Conservation (phyloP, 2,329 filamentous ascomycete species). For the Cytospora mali region DNA sequence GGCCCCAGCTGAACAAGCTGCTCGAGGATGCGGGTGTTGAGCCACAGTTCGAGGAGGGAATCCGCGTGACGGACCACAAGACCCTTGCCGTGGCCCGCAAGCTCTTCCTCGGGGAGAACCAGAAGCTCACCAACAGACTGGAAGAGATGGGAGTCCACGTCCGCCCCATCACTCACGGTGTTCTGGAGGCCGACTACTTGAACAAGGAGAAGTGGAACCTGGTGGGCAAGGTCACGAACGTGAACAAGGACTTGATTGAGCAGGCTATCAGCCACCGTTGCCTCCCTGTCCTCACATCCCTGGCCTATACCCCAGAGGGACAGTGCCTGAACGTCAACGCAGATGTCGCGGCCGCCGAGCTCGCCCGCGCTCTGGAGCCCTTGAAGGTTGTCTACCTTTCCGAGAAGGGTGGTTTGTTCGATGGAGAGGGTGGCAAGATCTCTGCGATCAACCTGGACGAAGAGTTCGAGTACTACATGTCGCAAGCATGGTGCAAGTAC, state of each 20-base stretch:
- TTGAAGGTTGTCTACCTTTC: slow-evolving; percentile 98
- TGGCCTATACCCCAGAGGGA: slow-evolving; percentile 90
- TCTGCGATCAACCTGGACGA: slow-evolving; percentile 97
- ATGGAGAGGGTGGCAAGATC: slow-evolving; percentile 92
- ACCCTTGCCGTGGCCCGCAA: slow-evolving; percentile 88
- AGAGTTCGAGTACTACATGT: slow-evolving; percentile 91
- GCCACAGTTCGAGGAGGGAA: slow-evolving; percentile 95
- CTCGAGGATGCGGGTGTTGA: slow-evolving; percentile 89
- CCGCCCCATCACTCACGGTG: slow-evolving; percentile 84
- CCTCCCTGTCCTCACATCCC: slow-evolving; percentile 90
- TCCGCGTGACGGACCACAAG: slow-evolving; percentile 93
- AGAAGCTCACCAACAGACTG: slow-evolving; percentile 86
- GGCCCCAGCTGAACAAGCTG: slow-evolving; percentile 91
- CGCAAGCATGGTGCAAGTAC: slow-evolving; percentile 91
- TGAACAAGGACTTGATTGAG: slow-evolving; percentile 89
- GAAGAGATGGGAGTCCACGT: slow-evolving; percentile 89
- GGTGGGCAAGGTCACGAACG: slow-evolving; percentile 92
- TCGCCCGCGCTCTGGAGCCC: slow-evolving; percentile 85
- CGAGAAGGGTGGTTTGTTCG: slow-evolving; percentile 94
- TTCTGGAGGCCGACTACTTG: slow-evolving; percentile 91
- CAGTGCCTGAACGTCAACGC: slow-evolving; percentile 97
- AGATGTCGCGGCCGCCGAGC: slow-evolving; percentile 91
- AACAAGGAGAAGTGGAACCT: slow-evolving; percentile 96
- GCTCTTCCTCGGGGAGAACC: slow-evolving; percentile 93
- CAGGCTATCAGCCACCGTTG: slow-evolving; percentile 88